Base-by-base conservation (phyloP, 768 basidiomycete genomes). In the Trichaptum fuscoviolaceum region DNA sequence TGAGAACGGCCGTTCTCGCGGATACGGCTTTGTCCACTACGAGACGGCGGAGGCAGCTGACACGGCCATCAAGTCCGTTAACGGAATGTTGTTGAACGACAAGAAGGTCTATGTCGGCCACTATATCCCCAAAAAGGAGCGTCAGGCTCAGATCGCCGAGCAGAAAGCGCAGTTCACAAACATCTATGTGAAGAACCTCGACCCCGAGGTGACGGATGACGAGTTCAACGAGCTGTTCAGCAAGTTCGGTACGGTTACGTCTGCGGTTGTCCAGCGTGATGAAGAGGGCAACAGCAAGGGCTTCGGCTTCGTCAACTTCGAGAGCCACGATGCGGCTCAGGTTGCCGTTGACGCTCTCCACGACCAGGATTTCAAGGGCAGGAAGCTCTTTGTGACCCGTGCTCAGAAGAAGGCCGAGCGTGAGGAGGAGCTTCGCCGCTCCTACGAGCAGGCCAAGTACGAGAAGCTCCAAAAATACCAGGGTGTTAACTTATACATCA, bases 381-480 rank as follows among this genome's bases (percentile, higher is more conserved):
- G 87, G 82, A 96, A 94, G 78, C 84, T 99, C 67, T 99, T 92
- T 75, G 97, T 98, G 66, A 83, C 94, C 58, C 92, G 97, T 72
- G 97, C 97, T 60, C 97, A 99, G 81, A 99, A 98, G 86, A 96
- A 98, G 82, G 85, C 90, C 27, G 97, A 99, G 81, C 95, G 97
- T 63, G 96, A 99, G 80, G 95, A 98, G 72, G 96, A 99, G 80
- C 80, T 99, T 63, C 91, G 94, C 76, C 86, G 85, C 77, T 91
- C 90, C 1, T 97, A 98, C 78, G 96, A 99, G 81, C 89, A 90
- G 74, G 93, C 95, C 63, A 95, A 95, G 82, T 86, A 95, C 87
- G 97, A 99, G 86, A 95, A 96, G 79, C 79, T 96, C 73, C 92
- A 89, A 89, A 99, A 99, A 81, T 97, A 94, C 74, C 95, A 97